These are phyloP conservation scores for Ascosphaera apis DNA, from an alignment of 2,329 filamentous ascomycete species.

Conservation along the genomic window DNA sequence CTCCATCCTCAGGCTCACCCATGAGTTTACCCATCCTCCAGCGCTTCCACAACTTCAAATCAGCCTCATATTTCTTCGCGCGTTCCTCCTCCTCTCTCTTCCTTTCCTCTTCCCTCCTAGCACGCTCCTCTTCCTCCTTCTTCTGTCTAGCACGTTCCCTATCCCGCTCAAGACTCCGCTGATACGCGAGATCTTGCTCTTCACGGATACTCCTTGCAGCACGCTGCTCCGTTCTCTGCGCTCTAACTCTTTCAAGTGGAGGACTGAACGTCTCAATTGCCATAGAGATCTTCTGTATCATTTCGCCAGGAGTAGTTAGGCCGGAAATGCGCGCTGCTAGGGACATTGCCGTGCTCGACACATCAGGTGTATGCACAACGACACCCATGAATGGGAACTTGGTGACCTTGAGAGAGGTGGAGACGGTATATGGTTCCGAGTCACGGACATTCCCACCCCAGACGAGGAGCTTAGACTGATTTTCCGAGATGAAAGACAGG, in stretches of 20 bases:
- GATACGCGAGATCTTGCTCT: conserved; percentile 83
- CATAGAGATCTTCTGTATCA: conserved; percentile 49
- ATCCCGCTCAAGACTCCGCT: conserved; percentile 71
- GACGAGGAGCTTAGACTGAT: conserved; percentile 55
- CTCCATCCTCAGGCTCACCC: conserved; percentile 40
- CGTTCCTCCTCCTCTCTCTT: conserved; percentile 44
- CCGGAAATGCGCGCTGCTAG: conserved; percentile 61
- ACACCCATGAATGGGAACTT: conserved; percentile 81
- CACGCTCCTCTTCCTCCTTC: conserved; percentile 46
- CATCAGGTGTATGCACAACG: conserved; percentile 66
- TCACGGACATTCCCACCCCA: conserved; percentile 91
- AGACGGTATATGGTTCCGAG: conserved; percentile 81
- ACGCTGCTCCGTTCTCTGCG: conserved; percentile 56
- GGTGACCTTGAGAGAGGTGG: conserved; percentile 65
- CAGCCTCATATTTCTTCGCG: conserved; percentile 31
- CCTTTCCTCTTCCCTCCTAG: conserved; percentile 38
- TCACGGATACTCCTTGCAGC: conserved; percentile 59
- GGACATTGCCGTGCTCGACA: conserved; percentile 72
- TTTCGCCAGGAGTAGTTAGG: conserved; percentile 43
- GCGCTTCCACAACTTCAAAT: conserved; percentile 47
- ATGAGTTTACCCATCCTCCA: conserved; percentile 53
- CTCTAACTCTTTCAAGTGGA: conserved; percentile 50
- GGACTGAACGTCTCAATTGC: conserved; percentile 55
- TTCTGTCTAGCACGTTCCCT: conserved; percentile 58
- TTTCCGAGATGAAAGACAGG: conserved; percentile 47